phyloP scores from a whole-genome alignment of 306 rosid species.

The Quercus parvula region DNA sequence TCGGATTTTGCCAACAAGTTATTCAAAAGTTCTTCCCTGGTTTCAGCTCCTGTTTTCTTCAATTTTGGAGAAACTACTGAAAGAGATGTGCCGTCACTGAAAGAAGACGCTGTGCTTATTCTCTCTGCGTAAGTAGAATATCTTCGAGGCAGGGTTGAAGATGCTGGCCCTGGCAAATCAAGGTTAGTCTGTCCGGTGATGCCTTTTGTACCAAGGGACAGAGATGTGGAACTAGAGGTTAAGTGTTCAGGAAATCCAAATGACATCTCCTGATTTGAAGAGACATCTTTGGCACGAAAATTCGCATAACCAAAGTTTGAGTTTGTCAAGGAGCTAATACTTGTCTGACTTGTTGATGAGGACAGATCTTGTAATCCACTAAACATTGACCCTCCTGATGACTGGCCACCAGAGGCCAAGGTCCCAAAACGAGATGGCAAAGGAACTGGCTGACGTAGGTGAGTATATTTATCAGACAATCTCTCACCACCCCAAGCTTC shows the following conservation, averaged over 20 bases:
- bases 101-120: slow-evolving; percentile 73
- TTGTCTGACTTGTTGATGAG: slow-evolving; percentile 38
- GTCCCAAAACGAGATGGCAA: slow-evolving; percentile 75
- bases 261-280: slow-evolving; percentile 67
- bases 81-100: slow-evolving; percentile 57
- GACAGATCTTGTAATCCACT: slow-evolving; percentile 77
- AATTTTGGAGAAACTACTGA: slow-evolving; percentile 79
- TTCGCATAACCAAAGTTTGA: slow-evolving; percentile 50
- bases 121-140: slow-evolving; percentile 92
- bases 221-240: slow-evolving; percentile 43
- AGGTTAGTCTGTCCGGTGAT: slow-evolving; percentile 56
- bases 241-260: slow-evolving; percentile 54
- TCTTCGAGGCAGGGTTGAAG: slow-evolving; percentile 57
- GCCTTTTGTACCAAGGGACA: slow-evolving; percentile 58
- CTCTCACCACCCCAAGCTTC: slow-evolving; percentile 99
- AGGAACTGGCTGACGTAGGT: slow-evolving; percentile 47
- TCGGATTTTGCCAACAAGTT: slow-evolving; percentile 69
- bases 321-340: slow-evolving; percentile 45
- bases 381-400: slow-evolving; percentile 61
- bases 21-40: slow-evolving; percentile 76
- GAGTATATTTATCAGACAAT: slow-evolving; percentile 68
- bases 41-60: slow-evolving; percentile 90
- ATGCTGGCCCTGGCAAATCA: slow-evolving; percentile 50
- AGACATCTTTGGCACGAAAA: slow-evolving; percentile 58
- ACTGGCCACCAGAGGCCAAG: slow-evolving; percentile 54